Percentiles rank a stretch among this genome's conserved stretches.
phyloP scores from a whole-genome alignment of 176 grass and related monocot species.

The Zea mays region Zm-B73-REFERENCE-NAM-5.0 NC_050097.1:39771501-39772000 shows the following conservation, averaged over 20 bases:
- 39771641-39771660: slow-evolving; percentile 83
- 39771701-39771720: slow-evolving; percentile 94
- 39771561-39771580: no score
- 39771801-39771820: neutral
- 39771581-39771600: slow-evolving; percentile 90
- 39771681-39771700: slow-evolving; percentile 93
- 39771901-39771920: no score
- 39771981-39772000: slow-evolving; percentile 88
- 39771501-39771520: neutral
- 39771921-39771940: no score
- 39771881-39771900: no score
- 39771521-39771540: no score
- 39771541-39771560: neutral
- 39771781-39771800: neutral
- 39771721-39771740: slow-evolving; percentile 80
- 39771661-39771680: slow-evolving; percentile 81
- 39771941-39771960: no score
- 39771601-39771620: slow-evolving; percentile 92
- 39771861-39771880: no score
- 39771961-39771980: no score
- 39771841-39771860: no score
- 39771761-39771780: slow-evolving; percentile 52
- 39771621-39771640: slow-evolving; percentile 94
- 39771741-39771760: slow-evolving; percentile 95
- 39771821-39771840: slow-evolving; percentile 20